Conservation (phyloP, 2,329 filamentous ascomycete species). For the Didymella exigua region DNA sequence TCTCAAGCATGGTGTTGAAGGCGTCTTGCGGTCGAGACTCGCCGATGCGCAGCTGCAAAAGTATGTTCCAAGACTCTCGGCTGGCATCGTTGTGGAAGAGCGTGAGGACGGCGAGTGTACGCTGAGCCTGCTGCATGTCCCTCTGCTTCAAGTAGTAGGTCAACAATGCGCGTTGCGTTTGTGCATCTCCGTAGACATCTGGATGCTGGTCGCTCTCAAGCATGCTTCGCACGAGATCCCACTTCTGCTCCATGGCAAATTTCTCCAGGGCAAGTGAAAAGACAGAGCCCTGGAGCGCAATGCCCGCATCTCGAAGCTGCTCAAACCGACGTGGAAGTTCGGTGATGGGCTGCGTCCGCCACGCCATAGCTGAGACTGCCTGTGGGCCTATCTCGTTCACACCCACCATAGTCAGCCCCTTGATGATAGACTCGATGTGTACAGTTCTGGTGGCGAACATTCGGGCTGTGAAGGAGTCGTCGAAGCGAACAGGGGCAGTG, state of each 20-base stretch:
- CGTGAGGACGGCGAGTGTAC: slow-evolving; percentile 61
- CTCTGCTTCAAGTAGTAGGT: slow-evolving; percentile 56
- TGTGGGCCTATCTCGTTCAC: slow-evolving; percentile 74
- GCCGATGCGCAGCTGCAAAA: slow-evolving; percentile 52
- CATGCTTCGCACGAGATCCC: slow-evolving; percentile 57
- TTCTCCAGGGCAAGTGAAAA: slow-evolving; percentile 70
- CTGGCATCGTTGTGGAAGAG: slow-evolving; percentile 48
- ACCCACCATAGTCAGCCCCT: slow-evolving; percentile 71
- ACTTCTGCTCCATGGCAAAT: slow-evolving; percentile 65
- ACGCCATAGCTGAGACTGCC: slow-evolving; percentile 76
- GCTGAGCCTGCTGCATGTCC: slow-evolving; percentile 60
- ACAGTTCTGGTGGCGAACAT: slow-evolving; percentile 81
- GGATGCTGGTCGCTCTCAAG: slow-evolving; percentile 68
- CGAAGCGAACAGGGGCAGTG: slow-evolving; percentile 52
- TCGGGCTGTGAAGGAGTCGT: slow-evolving; percentile 74
- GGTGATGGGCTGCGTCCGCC: slow-evolving; percentile 64
- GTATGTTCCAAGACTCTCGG: slow-evolving; percentile 54
- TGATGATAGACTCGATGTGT: slow-evolving; percentile 73
- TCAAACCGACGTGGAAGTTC: slow-evolving; percentile 65
- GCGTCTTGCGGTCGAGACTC: slow-evolving; percentile 32
- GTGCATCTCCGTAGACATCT: slow-evolving; percentile 63
- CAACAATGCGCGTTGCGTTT: slow-evolving; percentile 62
- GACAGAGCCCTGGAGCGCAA: slow-evolving; percentile 65
- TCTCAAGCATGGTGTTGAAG: slow-evolving; percentile 53
- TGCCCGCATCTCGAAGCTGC: slow-evolving; percentile 65